phyloP scores from a whole-genome alignment of 2,329 filamentous ascomycete genomes.

The Penicillium aurantiogriseum region DNA sequence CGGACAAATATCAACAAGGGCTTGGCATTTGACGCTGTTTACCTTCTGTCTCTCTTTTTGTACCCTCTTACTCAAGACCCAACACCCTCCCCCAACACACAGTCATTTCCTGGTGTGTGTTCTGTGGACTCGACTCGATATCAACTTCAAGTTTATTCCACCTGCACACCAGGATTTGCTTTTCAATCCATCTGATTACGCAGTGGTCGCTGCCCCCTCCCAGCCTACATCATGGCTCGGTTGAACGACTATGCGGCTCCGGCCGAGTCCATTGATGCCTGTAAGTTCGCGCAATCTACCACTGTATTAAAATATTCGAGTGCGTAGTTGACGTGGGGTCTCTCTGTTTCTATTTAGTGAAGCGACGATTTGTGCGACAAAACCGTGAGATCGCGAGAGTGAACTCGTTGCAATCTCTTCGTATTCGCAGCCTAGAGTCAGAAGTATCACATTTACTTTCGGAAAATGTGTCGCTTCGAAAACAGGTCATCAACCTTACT shows the following conservation, averaged over 20 bases:
- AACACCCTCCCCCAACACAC: no score
- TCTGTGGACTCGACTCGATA: background rate
- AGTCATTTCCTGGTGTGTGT: background rate
- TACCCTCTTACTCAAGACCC: background rate
- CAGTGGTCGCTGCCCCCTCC: constrained; percentile 9
- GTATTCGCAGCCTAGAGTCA: constrained; percentile 62
- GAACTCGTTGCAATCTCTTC: constrained; percentile 63
- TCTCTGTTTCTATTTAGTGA: constrained; percentile 46
- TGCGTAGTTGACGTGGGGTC: constrained; percentile 9
- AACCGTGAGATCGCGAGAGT: constrained; percentile 65
- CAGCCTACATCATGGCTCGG: constrained; percentile 44
- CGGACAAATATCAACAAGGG: constrained; percentile 42
- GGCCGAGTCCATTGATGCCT: constrained; percentile 48
- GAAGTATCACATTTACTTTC: constrained; percentile 60
- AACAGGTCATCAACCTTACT: constrained; percentile 58
- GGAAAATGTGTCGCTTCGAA: constrained; percentile 60
- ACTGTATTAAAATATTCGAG: background rate
- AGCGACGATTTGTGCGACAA: constrained; percentile 63
- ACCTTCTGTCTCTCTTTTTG: constrained; percentile 1
- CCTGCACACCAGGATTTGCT: background rate
- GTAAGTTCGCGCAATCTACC: constrained; percentile 35
- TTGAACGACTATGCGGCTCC: constrained; percentile 48
- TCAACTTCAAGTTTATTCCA: background rate
- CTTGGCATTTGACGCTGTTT: constrained; percentile 11
- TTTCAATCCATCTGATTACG: background rate